phyloP scores from a whole-genome alignment of 2,329 filamentous ascomycete genomes.

The Botrytis byssoidea region DNA sequence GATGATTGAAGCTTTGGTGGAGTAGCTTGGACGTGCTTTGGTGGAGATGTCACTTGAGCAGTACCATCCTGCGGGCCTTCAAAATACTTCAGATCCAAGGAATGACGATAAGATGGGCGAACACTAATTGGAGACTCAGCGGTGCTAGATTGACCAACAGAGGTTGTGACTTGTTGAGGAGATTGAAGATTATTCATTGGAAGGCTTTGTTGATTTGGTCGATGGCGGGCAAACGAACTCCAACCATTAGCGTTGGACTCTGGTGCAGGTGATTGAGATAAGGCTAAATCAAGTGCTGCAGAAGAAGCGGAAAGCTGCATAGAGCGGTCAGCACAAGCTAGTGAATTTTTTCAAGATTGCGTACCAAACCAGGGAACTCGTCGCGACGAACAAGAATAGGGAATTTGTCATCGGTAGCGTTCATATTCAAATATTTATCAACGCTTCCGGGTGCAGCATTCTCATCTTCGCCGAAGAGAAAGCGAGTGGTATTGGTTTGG shows the following conservation, averaged over 20 bases:
- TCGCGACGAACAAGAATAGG: constrained; percentile 74
- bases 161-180: constrained; percentile 40
- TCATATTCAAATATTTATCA: constrained; percentile 68
- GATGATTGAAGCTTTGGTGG: constrained; percentile 80
- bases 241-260: constrained; percentile 45
- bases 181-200: constrained; percentile 33
- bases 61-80: constrained; percentile 39
- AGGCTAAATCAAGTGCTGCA: constrained; percentile 75
- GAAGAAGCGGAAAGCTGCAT: constrained; percentile 76
- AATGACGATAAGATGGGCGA: constrained; percentile 55
- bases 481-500: constrained; percentile 80
- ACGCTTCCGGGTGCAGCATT: constrained; percentile 51
- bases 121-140: constrained; percentile 48
- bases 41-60: constrained; percentile 42
- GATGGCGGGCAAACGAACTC: constrained; percentile 38
- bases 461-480: constrained; percentile 82
- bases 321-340: constrained; percentile 42
- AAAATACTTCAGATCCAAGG: constrained; percentile 54
- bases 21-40: constrained; percentile 55
- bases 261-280: constrained; percentile 63
- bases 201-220: constrained; percentile 49
- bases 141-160: constrained; percentile 40
- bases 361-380: constrained; percentile 38
- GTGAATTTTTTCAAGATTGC: constrained; percentile 24
- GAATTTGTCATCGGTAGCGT: constrained; percentile 78